Evolutionary conservation across 2,329 filamentous ascomycete genomes (phyloP).

Genomic region (Talaromyces islandicus): DNA sequence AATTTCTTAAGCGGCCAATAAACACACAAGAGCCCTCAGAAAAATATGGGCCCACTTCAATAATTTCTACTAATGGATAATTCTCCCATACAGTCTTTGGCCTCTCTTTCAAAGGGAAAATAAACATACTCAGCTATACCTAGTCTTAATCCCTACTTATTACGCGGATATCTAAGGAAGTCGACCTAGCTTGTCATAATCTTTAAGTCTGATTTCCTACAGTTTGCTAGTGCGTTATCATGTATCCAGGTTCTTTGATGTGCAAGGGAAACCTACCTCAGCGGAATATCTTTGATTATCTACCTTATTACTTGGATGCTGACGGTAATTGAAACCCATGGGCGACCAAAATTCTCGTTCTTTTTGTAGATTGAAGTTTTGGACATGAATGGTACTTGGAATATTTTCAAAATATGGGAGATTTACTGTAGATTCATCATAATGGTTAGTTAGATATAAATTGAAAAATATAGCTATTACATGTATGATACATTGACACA

Average conservation of each 20-base stretch:
- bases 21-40: too few relatives aligned
- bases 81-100: not conserved
- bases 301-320: not conserved
- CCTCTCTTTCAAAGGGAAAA: not conserved
- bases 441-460: not conserved
- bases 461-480: not conserved
- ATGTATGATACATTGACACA: not conserved
- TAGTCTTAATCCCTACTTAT: not conserved
- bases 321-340: not conserved
- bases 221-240: not conserved
- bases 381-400: not conserved
- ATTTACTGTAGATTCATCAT: not conserved
- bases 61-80: not conserved
- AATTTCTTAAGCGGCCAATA: too few relatives aligned
- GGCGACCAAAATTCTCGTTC: not conserved
- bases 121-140: not conserved
- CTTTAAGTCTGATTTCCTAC: constrained; percentile 8
- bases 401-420: not conserved
- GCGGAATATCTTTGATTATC: not conserved
- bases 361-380: not conserved
- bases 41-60: too few relatives aligned
- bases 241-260: not conserved
- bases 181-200: not conserved
- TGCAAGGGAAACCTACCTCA: constrained; percentile 1
- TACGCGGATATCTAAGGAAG: not conserved